Evolutionary conservation across 2,329 filamentous ascomycete species (phyloP).

Genomic region (Epichloe uncinata): DNA sequence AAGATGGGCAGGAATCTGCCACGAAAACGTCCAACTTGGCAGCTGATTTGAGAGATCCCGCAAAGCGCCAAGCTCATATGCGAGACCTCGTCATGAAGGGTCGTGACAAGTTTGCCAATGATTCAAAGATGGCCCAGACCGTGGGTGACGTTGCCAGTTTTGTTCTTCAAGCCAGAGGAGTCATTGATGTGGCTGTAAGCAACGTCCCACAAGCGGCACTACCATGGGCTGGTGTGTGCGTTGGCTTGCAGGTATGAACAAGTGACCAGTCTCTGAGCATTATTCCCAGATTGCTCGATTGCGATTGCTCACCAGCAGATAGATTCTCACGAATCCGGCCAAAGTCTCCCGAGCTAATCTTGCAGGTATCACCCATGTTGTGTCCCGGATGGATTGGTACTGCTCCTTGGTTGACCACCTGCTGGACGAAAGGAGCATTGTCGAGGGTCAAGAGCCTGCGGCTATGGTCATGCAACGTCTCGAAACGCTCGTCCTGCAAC

Average conservation of each 20-base stretch:
- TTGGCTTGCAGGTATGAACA: constrained; percentile 5
- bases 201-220: constrained; percentile 7
- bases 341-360: constrained; percentile 5
- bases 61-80: constrained; percentile 8
- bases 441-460: constrained; percentile 5
- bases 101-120: constrained; percentile 7
- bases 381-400: constrained; percentile 8
- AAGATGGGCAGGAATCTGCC: neutral
- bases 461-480: constrained; percentile 4
- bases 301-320: neutral
- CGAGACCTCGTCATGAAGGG: constrained; percentile 5
- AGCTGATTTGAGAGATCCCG: constrained; percentile 5
- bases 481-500: constrained; percentile 5
- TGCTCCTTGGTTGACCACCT: constrained; percentile 7
- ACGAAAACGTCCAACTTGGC: neutral
- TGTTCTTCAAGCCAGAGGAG: constrained; percentile 6
- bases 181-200: constrained; percentile 6
- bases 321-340: constrained; percentile 8
- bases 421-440: constrained; percentile 6
- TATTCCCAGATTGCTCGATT: neutral
- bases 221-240: constrained; percentile 8
- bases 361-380: constrained; percentile 6
- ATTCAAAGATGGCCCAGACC: constrained; percentile 6
- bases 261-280: neutral
- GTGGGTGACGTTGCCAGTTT: constrained; percentile 7